These are phyloP conservation scores for Eucalyptus regnans DNA, from an alignment of 345 rosid species.

Conservation along the genomic window DNA sequence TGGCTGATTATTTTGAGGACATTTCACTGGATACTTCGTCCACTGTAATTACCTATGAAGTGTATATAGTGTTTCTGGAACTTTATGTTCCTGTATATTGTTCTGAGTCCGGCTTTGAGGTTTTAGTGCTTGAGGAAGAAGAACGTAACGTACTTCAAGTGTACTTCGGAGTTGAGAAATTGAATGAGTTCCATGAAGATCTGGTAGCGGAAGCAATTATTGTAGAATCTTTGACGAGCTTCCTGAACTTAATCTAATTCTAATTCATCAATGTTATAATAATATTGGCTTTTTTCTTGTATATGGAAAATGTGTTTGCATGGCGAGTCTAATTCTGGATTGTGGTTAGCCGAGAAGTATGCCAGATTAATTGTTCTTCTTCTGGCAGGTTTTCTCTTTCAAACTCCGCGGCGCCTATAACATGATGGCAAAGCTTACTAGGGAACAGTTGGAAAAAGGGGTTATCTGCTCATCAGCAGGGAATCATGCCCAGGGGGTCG, in stretches of 20 bases:
- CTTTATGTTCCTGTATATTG: neutral
- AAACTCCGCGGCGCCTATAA: slow-evolving; percentile 95
- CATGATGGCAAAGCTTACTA: slow-evolving; percentile 82
- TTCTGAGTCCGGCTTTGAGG: neutral
- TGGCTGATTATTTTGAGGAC: neutral
- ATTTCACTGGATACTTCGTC: neutral
- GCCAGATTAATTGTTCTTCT: neutral
- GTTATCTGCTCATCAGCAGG: slow-evolving; percentile 96
- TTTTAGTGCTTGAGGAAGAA: neutral
- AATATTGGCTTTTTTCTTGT: neutral
- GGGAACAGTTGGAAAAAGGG: slow-evolving; percentile 59
- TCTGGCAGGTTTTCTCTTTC: slow-evolving; percentile 76
- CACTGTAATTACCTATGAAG: neutral
- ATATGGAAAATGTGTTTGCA: neutral
- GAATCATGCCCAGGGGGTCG: slow-evolving; percentile 98
- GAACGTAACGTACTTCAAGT: neutral
- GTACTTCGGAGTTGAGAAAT: neutral
- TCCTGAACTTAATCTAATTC: neutral
- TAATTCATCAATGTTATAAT: neutral
- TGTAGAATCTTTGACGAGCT: neutral
- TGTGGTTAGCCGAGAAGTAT: neutral
- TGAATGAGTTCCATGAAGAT: neutral
- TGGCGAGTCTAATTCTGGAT: neutral
- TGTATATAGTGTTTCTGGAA: neutral
- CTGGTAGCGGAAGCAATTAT: neutral